Percentiles rank a stretch among this genome's conserved stretches.
Conservation (phyloP, 108 stramenopile species). For the Cylindrotheca fusiformis region DNA sequence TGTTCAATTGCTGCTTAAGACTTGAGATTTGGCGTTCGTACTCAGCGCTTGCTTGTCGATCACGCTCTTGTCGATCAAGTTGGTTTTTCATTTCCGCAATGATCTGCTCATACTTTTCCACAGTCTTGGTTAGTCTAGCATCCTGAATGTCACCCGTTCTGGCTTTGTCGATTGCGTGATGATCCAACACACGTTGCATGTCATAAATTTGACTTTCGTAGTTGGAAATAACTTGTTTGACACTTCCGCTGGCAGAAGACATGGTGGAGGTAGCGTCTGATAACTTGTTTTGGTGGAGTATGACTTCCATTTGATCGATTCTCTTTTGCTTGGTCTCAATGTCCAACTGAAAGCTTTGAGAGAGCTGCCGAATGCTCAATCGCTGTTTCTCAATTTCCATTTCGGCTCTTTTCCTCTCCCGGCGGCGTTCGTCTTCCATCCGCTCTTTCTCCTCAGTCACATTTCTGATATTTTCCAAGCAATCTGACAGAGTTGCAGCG, state of each 20-base stretch:
- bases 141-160: not conserved
- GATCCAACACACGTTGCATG: too few species aligned
- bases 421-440: constrained; percentile 29
- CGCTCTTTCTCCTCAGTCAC: constrained; percentile 33
- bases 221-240: too few species aligned
- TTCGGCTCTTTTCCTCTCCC: constrained; percentile 24
- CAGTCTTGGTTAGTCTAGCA: not conserved
- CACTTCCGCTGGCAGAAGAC: not conserved
- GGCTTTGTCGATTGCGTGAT: too few species aligned
- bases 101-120: not conserved
- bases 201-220: too few species aligned
- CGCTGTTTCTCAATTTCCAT: constrained; percentile 39
- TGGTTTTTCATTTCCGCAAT: constrained; percentile 1
- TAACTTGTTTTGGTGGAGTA: constrained; percentile 29
- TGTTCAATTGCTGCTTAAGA: too few species aligned
- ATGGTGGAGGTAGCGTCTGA: not conserved
- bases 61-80: not conserved
- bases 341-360: constrained; percentile 20
- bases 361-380: constrained; percentile 13
- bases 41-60: not conserved
- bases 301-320: constrained; percentile 34
- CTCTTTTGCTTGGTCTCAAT: constrained; percentile 14
- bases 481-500: constrained; percentile 32
- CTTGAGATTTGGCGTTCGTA: not conserved
- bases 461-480: constrained; percentile 32